A percentile compares a stretch with the other conserved stretches of the same genome.
phyloP scores from a whole-genome alignment of 306 rosid species.

The Vigna angularis region DNA sequence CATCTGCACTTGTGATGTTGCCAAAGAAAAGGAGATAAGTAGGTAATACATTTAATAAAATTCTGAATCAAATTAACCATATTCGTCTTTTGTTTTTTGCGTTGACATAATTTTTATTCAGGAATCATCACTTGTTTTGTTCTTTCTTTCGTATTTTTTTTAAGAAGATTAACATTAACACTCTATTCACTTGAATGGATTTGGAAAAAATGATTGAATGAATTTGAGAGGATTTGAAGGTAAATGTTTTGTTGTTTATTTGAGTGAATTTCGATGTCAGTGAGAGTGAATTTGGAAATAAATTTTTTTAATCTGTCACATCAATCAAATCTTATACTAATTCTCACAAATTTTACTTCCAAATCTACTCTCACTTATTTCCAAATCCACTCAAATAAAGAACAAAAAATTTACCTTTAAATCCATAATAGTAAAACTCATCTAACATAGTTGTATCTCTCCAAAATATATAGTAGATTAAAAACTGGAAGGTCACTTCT shows the following conservation, averaged over 20 bases:
- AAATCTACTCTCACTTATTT: too few relatives aligned
- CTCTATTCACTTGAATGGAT: too few relatives aligned
- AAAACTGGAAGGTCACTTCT: conserved; percentile 37
- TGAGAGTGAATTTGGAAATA: too few relatives aligned
- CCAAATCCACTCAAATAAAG: too few relatives aligned
- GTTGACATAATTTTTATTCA: neutral
- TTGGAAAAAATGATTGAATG: too few relatives aligned
- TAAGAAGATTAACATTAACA: neutral
- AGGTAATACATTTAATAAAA: conserved; percentile 4
- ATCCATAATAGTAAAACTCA: neutral
- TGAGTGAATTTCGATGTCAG: too few relatives aligned
- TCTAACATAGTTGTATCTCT: neutral
- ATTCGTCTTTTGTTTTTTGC: neutral
- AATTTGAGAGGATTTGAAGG: too few relatives aligned
- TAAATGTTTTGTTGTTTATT: too few relatives aligned
- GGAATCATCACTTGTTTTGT: neutral
- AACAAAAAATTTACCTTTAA: neutral
- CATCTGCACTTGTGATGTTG: conserved; percentile 20
- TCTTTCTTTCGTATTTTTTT: neutral
- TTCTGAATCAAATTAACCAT: neutral
- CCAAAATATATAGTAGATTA: conserved; percentile 7
- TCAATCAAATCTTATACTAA: too few relatives aligned
- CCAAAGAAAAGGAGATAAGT: neutral
- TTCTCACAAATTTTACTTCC: too few relatives aligned
- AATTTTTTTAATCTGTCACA: too few relatives aligned